Conservation (phyloP, 148 eudicot genomes). For the Nyssa sinensis region DNA sequence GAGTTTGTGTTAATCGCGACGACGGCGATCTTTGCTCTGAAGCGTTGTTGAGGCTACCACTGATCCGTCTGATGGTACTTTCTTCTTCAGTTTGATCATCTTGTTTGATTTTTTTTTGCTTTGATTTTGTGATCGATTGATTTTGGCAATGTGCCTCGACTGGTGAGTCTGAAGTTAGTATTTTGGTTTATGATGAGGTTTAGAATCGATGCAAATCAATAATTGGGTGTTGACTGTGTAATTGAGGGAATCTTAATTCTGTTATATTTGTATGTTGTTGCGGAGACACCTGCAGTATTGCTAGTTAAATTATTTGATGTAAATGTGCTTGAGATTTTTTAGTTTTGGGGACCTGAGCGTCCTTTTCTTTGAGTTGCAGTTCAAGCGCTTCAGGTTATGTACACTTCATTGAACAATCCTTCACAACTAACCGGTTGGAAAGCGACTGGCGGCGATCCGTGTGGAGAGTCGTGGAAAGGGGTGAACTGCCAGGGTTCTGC, state of each 20-base stretch:
- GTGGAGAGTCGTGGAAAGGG: constrained; percentile 96
- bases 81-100: neutral
- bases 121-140: constrained; percentile 3
- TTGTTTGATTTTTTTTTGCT: neutral
- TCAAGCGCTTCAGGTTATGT: constrained; percentile 80
- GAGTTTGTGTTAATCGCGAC: constrained; percentile 28
- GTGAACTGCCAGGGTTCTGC: constrained; percentile 79
- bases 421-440: constrained; percentile 83
- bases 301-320: neutral
- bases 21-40: constrained; percentile 20
- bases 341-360: constrained; percentile 7
- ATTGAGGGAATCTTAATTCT: constrained; percentile 13
- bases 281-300: neutral
- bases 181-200: constrained; percentile 8
- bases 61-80: constrained; percentile 67
- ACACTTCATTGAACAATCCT: constrained; percentile 73
- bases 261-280: neutral
- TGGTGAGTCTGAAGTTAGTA: neutral
- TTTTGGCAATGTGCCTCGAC: constrained; percentile 4
- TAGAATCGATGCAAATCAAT: constrained; percentile 20
- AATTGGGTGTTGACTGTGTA: neutral
- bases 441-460: constrained; percentile 83
- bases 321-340: neutral
- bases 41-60: constrained; percentile 47
- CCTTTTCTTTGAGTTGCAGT: constrained; percentile 42